A percentile compares a stretch with the other conserved stretches of the same genome.
These are phyloP conservation scores for Yamagishiella unicocca DNA, from an alignment of 139 green algal species.

Conservation along the genomic window DNA sequence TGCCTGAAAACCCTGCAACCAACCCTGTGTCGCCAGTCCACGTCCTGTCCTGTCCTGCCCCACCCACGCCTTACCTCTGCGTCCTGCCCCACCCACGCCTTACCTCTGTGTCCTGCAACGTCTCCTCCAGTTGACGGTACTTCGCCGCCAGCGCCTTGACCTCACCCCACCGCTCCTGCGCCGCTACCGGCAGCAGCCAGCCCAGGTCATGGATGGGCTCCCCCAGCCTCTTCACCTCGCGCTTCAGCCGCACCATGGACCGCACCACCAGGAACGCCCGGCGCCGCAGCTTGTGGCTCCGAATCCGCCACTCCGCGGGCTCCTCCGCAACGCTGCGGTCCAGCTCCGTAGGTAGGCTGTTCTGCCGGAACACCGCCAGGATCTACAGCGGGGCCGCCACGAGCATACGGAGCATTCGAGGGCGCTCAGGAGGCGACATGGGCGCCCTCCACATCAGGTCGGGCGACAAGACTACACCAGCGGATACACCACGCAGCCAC, in stretches of 20 bases:
- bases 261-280: slow-evolving; percentile 40
- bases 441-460: no score
- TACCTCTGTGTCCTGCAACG: slow-evolving; percentile 25
- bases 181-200: slow-evolving; percentile 43
- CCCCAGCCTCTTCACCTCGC: slow-evolving; percentile 31
- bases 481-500: no score
- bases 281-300: slow-evolving; percentile 11
- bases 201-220: slow-evolving; percentile 22
- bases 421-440: no score
- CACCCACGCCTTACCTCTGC: not conserved
- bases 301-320: slow-evolving; percentile 37
- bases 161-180: slow-evolving; percentile 40
- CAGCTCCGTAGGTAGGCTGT: slow-evolving; percentile 39
- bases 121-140: slow-evolving; percentile 13
- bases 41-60: not conserved
- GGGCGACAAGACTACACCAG: no score
- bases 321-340: slow-evolving; percentile 18
- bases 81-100: no score
- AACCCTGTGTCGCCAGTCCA: no score
- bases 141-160: slow-evolving; percentile 40
- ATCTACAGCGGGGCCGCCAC: not conserved
- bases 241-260: slow-evolving; percentile 43
- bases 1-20: no score
- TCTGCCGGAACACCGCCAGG: slow-evolving; percentile 6
- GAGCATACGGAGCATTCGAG: no score